These are phyloP conservation scores for Boechera retrofracta DNA, from an alignment of 345 rosid genomes.

Conservation along the genomic window DNA sequence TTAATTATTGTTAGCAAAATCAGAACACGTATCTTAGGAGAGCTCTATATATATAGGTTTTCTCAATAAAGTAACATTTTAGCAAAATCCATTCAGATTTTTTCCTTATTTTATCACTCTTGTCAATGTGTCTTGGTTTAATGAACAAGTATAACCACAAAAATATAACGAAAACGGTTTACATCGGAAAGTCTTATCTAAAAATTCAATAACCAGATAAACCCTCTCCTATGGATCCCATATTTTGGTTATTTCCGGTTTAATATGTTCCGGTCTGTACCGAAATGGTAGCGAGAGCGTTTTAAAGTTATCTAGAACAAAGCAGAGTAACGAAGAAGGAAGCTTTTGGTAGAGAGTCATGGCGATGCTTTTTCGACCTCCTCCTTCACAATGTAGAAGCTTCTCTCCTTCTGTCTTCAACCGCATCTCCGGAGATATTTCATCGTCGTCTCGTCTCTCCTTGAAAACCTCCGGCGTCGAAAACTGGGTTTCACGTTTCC, in stretches of 20 bases:
- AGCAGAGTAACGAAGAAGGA: background rate
- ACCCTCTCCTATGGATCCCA: background rate
- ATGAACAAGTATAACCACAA: background rate
- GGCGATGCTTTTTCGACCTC: constrained; percentile 24
- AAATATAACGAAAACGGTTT: background rate
- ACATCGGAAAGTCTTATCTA: background rate
- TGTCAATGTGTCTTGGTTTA: background rate
- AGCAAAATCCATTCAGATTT: background rate
- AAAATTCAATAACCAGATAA: background rate
- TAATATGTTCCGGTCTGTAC: background rate
- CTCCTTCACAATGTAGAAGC: constrained; percentile 38
- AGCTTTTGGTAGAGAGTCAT: background rate
- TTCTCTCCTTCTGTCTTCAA: constrained; percentile 16
- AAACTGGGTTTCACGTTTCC: constrained; percentile 51
- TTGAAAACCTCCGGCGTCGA: constrained; percentile 33
- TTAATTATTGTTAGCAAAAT: background rate
- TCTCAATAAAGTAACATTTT: background rate
- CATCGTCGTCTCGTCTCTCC: constrained; percentile 42
- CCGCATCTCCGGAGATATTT: constrained; percentile 8
- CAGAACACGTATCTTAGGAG: background rate
- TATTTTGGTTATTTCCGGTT: background rate
- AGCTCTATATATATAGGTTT: background rate
- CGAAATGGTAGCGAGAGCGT: background rate
- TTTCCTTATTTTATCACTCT: background rate
- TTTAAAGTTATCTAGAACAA: constrained; percentile 35